These are phyloP conservation scores for Gyromitra esculenta DNA, from an alignment of 2,329 filamentous ascomycete genomes.

Conservation along the genomic window DNA sequence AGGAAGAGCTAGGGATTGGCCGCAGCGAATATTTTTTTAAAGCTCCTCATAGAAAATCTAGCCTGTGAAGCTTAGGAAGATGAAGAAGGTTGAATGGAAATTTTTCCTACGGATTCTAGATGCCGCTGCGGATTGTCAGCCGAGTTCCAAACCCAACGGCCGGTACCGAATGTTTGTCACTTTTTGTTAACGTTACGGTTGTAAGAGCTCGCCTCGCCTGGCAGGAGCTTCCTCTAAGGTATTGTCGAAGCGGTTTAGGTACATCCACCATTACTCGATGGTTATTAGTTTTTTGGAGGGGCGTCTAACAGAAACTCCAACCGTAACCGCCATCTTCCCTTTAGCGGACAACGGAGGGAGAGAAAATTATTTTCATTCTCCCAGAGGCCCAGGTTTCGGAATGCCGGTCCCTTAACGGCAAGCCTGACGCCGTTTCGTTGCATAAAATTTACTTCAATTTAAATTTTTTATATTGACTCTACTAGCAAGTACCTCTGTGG, in stretches of 20 bases:
- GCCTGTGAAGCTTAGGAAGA: slow-evolving; percentile 5
- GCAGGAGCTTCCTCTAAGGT: slow-evolving; percentile 34
- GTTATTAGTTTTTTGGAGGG: slow-evolving; percentile 9
- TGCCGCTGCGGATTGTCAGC: slow-evolving; percentile 6
- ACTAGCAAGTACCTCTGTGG: slow-evolving; percentile 2
- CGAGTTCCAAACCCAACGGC: slow-evolving; percentile 27
- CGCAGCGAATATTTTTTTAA: neutral
- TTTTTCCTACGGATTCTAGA: slow-evolving; percentile 27
- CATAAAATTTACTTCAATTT: neutral
- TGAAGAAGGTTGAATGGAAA: neutral
- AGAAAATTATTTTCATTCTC: slow-evolving; percentile 19
- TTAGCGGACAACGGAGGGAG: slow-evolving; percentile 26
- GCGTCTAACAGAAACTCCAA: slow-evolving; percentile 17
- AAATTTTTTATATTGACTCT: neutral
- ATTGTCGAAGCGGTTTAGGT: slow-evolving; percentile 27
- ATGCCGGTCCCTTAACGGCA: slow-evolving; percentile 7
- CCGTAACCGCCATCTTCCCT: slow-evolving; percentile 27
- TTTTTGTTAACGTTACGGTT: neutral
- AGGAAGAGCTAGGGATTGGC: neutral
- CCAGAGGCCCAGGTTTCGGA: slow-evolving; percentile 5
- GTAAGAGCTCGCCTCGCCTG: slow-evolving; percentile 19
- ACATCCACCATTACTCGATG: slow-evolving; percentile 38
- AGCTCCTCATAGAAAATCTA: slow-evolving; percentile 2
- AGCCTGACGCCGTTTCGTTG: neutral
- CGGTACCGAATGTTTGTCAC: slow-evolving; percentile 33